Evolutionary conservation across 257 asterid genomes (phyloP), one percentile per base, ranked within the genome.

Genomic region (Jacaranda mimosifolia): DNA sequence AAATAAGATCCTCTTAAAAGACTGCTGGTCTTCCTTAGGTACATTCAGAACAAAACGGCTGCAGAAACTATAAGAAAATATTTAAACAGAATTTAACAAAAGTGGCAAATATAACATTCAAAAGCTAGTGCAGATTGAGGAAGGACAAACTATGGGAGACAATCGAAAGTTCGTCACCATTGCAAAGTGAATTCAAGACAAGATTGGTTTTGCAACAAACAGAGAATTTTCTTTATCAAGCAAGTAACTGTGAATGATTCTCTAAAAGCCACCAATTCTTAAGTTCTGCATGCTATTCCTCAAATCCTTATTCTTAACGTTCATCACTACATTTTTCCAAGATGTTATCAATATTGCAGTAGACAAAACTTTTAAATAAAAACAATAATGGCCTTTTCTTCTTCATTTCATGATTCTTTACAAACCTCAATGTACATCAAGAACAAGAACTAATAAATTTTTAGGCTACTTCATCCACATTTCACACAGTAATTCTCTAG

Each of bases 31-130:
- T 89, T 95, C 99, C 88, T 93, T 91, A 13, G 99, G 98, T 78
- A 93, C 97, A 68, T 95, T 93, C 81, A 95, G 89, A 77, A 95
- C 97, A 83, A 95, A 95, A 64, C 98, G 99, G 75, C 98, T 95
- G 94, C 92, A 79, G 32, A 56, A 74, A 76, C 35, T 63, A 77
- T 26, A 43, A 4, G 14, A 32, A 46, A 60, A 60, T 45, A 19
- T 14, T 46, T 26, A 21, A 62, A 19, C 7, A 43, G 35, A 60
- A 32, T 46, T 7, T 12, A 59, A 36, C 14, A 9, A 70, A 1
- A 32, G 17, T 70, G 2, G 63, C 63, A 14, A 52, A 38, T 26
- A 52, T 15, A 69, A 48, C 8, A 51, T 14, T 35, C 45, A 19
- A 38, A 7, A 6, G 15, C 38, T 13, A 52, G 32, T 0, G 57